Evolutionary conservation across 1,284 basidiomycete species (phyloP), one percentile per base, ranked within the genome.

Genomic region (Moesziomyces antarcticus): DNA sequence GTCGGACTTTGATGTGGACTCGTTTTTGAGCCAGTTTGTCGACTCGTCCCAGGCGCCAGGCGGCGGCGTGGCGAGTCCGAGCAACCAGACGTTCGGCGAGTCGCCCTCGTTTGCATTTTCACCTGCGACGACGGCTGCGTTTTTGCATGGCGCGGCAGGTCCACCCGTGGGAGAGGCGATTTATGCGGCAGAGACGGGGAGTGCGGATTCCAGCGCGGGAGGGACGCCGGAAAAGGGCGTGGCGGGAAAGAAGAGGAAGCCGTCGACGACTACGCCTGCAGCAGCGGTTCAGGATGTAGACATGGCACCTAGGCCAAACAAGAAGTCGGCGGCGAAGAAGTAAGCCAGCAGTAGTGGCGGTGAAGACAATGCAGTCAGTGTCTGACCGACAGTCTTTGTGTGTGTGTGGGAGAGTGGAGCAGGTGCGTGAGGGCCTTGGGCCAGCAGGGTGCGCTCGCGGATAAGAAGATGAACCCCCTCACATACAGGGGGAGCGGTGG

Each of bases 1-100:
- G 13, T n/a, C 47, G 18, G 78, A 80, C n/a, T 80, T 80, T 53
- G 78, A 80, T 56, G 68, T 80, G 11, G 78, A 80, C 52, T 75
- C 74, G 21, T 80, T 80, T 61, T 56, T 80, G 27, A 71, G 68
- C 30, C 78, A 80, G 54, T 80, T 80, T 44, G 76, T 78, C 24
- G 74, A 80, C 25, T 46, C 68, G 0, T 69, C 65, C 11, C 71
- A 73, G 35, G 71, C 71, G 3, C 71, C 71, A 0, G 71, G 71
- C 8, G 70, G 70, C 10, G 70, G 70, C 27, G 70, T 73, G 9
- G 51, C 63, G 1, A 60, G 56, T 25, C 70, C 70, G 2, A n/a
- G 48, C 16, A 46, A 60, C 27, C 24, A 37, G 3, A 50, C 55
- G 4, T 54, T 40, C 7, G 71, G 71, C 27, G 66, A 69, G 20